Base-by-base conservation (phyloP, 257 asterid genomes). In the Coffea eugenioides region DNA sequence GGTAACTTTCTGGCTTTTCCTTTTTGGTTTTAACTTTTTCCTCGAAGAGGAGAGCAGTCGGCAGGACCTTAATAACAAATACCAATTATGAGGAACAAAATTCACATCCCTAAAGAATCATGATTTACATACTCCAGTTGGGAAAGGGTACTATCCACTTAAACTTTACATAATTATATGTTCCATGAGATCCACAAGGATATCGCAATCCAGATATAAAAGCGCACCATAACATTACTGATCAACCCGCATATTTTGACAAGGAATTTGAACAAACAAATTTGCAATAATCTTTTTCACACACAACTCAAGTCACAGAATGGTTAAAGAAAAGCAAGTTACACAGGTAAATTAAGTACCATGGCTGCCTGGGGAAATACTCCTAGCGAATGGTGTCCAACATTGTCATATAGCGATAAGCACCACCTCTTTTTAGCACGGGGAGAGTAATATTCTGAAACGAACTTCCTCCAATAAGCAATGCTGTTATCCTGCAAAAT, bases 371-470 rank as follows among this genome's bases (percentile, higher is more conserved):
- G 98, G 16, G 99, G 97, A 79, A 96, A 94, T 74, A 94, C 97
- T 73, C 99, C 99, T 0, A 91, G 91, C 7, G 98, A 96, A 77
- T 94, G 97, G 86, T 96, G 94, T 74, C 97, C 97, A 70, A 92
- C 97, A 64, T 94, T 92, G 73, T 96, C 97, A 70, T 96, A 96
- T 51, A 89, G 78, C 65, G 99, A 96, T 80, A 96, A 87, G 80
- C 99, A 96, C 97, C 99, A 96, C 84, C 98, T 88, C 88, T 91
- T 94, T 96, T 96, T 96, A 57, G 98, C 97, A 81, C 97, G 92
- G 15, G 98, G 97, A 81, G 97, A 89, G 87, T 94, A 96, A 88
- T 94, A 96, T 86, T 96, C 99, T 3, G 97, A 89, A 65, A 96
- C 97, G 83, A 96, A 96, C 86, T 96, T 96, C 83, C 94, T 94